Percentiles rank a stretch among this genome's conserved stretches.
Evolutionary conservation across 306 rosid species (phyloP).

Genomic region (Quercus berberidifolia): DNA sequence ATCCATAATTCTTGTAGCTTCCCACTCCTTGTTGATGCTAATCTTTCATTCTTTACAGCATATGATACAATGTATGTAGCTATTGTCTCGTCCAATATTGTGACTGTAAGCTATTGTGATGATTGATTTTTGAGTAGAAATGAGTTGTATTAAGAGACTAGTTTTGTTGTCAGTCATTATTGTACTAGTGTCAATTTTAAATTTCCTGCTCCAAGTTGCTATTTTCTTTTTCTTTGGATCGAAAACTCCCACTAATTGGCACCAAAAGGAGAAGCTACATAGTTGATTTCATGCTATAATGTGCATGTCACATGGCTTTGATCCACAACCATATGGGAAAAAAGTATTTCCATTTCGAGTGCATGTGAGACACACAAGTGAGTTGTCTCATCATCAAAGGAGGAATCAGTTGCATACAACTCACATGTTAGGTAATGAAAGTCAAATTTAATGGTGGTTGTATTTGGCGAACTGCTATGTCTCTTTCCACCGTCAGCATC

Average conservation of each 20-base stretch:
- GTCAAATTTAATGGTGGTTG: constrained; percentile 19
- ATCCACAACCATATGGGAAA: not conserved
- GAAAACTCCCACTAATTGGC: not conserved
- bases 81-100: not conserved
- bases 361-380: constrained; percentile 40
- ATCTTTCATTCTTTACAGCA: constrained; percentile 35
- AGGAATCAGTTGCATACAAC: constrained; percentile 18
- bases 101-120: not conserved
- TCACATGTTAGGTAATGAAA: constrained; percentile 41
- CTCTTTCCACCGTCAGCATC: constrained; percentile 27
- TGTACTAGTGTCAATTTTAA: constrained; percentile 23
- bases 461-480: constrained; percentile 40
- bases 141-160: not conserved
- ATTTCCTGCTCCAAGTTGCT: constrained; percentile 15
- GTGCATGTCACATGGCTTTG: constrained; percentile 17
- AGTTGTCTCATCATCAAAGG: not conserved
- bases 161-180: constrained; percentile 3
- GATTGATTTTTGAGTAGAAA: not conserved
- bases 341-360: constrained; percentile 3
- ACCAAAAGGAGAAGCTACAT: not conserved
- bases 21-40: constrained; percentile 16
- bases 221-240: constrained; percentile 13
- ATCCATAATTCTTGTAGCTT: constrained; percentile 21
- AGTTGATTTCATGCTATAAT: constrained; percentile 25
- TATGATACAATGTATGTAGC: constrained; percentile 18